A percentile compares a stretch with the other conserved stretches of the same genome.
phyloP scores from a whole-genome alignment of 169 alveolate species.

The Plasmodium gallinaceum region DNA sequence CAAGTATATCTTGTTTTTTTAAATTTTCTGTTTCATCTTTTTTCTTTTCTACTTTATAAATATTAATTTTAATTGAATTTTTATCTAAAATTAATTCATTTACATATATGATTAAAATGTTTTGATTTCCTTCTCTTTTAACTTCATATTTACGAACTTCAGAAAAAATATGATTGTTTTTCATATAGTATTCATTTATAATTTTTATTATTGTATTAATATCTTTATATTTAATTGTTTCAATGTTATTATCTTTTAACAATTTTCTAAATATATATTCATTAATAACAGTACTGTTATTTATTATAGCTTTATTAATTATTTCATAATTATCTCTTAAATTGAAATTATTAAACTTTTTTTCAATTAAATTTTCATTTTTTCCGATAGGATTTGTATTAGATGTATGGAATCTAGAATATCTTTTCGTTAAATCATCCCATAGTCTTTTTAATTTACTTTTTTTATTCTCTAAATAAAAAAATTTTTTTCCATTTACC shows the following conservation, averaged over 20 bases:
- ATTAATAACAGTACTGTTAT: conserved; percentile 48
- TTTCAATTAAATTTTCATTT: not conserved
- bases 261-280: conserved; percentile 3
- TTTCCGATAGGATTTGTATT: not conserved
- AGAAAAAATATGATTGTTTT: conserved; percentile 27
- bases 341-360: conserved; percentile 2
- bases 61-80: conserved; percentile 33
- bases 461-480: conserved; percentile 37
- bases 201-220: conserved; percentile 52
- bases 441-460: conserved; percentile 63
- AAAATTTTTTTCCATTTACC: conserved; percentile 5
- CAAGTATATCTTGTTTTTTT: not conserved
- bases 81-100: conserved; percentile 29
- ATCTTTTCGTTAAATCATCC: conserved; percentile 6
- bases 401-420: too few relatives aligned
- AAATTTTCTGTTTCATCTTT: not conserved
- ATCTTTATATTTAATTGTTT: conserved; percentile 39
- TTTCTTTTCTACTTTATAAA: not conserved
- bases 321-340: conserved; percentile 18
- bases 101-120: conserved; percentile 29
- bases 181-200: conserved; percentile 32
- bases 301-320: conserved; percentile 37
- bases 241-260: conserved; percentile 20
- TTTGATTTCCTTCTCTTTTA: conserved; percentile 3
- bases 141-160: conserved; percentile 45